Evolutionary conservation across 148 eudicot genomes (phyloP), one percentile per base, ranked within the genome.

Genomic region (Heliosperma pusillum): DNA sequence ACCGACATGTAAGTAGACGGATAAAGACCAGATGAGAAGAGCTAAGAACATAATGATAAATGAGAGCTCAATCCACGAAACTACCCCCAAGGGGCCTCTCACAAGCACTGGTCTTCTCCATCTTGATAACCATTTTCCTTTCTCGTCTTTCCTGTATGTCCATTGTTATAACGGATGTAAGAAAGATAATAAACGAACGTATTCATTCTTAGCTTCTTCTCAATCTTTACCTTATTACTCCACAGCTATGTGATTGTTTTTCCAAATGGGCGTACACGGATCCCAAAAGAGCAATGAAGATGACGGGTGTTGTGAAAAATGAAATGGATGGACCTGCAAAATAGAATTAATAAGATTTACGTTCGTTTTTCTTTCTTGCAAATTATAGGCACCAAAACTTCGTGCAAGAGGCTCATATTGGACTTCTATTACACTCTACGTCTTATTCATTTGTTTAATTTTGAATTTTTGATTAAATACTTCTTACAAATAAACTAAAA

Each of bases 51-150:
- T 86, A 10, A 82, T 2, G 2, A 94, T 73, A 68, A 94, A 84
- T 10, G 86, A 75, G 17, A 94, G 66, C 80, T 94, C 98, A 50
- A 80, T 84, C 80, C 85, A 65, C 19, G 87, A 81, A 13, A 94
- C 98, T 53, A 91, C 87, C 58, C 98, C 98, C 4, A 91, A 63
- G 27, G 85, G 85, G 16, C 97, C 93, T 81, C 76, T 90, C 52
- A 81, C 74, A 5, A 94, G 64, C 84, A 83, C 78, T 8, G 96
- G 98, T 66, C 83, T 56, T 76, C 77, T 87, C 89, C 86, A 82
- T 70, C 22, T 69, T 27, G 66, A 82, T 56, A 80, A 42, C 22
- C 73, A 25, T 7, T 58, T 64, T n/a, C 57, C 50, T 72, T 76
- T 80, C 17, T 61, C 74, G 12, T 62, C 80, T 73, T 76, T 74